Percentiles rank a stretch among this genome's conserved stretches.
phyloP scores from a whole-genome alignment of 108 stramenopile species.

The Pinguiococcus pyrenoidosus region DNA sequence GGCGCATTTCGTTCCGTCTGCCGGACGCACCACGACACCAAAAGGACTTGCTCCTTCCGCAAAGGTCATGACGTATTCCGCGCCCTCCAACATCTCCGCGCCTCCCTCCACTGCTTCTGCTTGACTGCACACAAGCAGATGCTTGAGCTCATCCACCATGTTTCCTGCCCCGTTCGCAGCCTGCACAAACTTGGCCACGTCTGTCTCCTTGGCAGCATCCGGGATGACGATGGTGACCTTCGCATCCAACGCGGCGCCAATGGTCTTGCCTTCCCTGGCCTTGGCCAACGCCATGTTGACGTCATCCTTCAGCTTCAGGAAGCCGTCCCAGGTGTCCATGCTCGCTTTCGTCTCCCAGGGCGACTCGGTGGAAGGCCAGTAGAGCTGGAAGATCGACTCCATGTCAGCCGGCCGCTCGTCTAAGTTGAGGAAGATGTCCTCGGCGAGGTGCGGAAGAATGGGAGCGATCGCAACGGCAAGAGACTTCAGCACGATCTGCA shows the following conservation, averaged over 20 bases:
- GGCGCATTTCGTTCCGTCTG: constrained; percentile 21
- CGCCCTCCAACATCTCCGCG: not conserved
- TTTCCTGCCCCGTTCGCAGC: too few species aligned
- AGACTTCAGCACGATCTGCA: constrained; percentile 63
- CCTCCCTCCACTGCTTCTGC: not conserved
- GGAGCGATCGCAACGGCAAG: constrained; percentile 72
- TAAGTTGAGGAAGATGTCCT: constrained; percentile 79
- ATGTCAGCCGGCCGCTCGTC: constrained; percentile 1
- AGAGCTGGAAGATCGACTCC: constrained; percentile 23
- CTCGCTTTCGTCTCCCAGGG: constrained; percentile 7
- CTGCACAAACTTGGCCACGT: constrained; percentile 14
- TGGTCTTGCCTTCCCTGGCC: constrained; percentile 9
- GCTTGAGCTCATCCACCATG: constrained; percentile 12
- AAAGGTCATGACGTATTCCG: not conserved
- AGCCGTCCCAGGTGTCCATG: constrained; percentile 9
- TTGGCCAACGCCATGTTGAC: constrained; percentile 25
- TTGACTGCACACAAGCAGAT: not conserved
- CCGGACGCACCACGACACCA: constrained; percentile 12
- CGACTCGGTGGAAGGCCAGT: constrained; percentile 7
- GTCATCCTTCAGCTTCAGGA: constrained; percentile 12
- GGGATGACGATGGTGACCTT: constrained; percentile 12
- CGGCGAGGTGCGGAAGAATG: constrained; percentile 87
- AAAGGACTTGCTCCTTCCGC: constrained; percentile 16
- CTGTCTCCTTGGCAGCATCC: constrained; percentile 3
- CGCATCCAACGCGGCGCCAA: constrained; percentile 29